A percentile compares a stretch with the other conserved stretches of the same genome.
These are phyloP conservation scores for Aquilaria agallochum DNA, from an alignment of 441 rosid species.

Conservation along the genomic window DNA sequence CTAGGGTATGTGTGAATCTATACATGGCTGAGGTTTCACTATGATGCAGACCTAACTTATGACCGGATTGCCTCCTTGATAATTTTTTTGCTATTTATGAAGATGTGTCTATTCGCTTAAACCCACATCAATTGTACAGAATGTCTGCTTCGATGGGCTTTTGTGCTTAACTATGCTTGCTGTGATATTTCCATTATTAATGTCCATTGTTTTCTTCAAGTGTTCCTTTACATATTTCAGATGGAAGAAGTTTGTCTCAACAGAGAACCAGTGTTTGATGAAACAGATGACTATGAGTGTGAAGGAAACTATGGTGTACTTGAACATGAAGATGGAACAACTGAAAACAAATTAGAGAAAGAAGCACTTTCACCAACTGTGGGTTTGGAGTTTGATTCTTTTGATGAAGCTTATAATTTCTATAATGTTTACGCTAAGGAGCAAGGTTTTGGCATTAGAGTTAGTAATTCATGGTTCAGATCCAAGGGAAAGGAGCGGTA, in stretches of 20 bases:
- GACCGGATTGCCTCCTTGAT: background rate
- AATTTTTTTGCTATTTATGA: background rate
- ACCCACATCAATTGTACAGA: conserved; percentile 2
- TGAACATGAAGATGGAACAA: conserved; percentile 24
- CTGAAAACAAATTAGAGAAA: conserved; percentile 19
- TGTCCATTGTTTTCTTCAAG: background rate
- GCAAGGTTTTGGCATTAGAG: conserved; percentile 51
- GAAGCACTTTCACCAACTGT: conserved; percentile 35
- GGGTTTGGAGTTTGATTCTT: conserved; percentile 64
- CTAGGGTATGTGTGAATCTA: too few species aligned
- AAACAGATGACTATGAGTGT: conserved; percentile 31
- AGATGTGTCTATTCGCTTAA: conserved; percentile 1
- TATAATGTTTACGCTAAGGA: conserved; percentile 52
- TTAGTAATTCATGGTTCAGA: conserved; percentile 54
- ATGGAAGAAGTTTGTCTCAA: conserved; percentile 65
- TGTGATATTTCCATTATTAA: background rate
- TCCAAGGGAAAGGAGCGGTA: conserved; percentile 49
- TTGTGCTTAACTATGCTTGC: conserved; percentile 3
- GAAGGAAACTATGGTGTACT: conserved; percentile 24
- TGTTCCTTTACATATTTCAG: conserved; percentile 15
- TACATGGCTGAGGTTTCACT: background rate
- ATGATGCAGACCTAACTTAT: background rate
- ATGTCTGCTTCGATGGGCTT: background rate
- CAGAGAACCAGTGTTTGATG: conserved; percentile 46
- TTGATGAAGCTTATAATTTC: conserved; percentile 50